phyloP scores from a whole-genome alignment of 345 rosid species.

The Cardamine occulta region DNA sequence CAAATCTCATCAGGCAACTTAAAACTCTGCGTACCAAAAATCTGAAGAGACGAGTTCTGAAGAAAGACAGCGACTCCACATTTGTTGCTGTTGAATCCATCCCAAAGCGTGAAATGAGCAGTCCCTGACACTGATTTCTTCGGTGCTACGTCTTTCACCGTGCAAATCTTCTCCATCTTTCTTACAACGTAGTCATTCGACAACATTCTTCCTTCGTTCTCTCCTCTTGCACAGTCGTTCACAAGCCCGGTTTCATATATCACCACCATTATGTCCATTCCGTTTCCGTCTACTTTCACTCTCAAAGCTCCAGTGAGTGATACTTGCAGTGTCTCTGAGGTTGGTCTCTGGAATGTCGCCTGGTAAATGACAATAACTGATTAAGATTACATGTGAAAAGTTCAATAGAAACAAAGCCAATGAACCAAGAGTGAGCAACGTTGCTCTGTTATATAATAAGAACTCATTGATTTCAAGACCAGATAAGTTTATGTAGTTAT shows the following conservation, averaged over 20 bases:
- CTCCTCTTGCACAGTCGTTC: conserved; percentile 67
- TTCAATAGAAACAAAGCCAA: neutral
- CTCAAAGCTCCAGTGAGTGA: conserved; percentile 61
- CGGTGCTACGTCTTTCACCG: conserved; percentile 60
- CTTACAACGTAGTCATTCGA: conserved; percentile 78
- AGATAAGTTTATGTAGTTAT: neutral
- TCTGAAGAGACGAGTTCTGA: conserved; percentile 64
- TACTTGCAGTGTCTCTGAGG: conserved; percentile 64
- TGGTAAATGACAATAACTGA: conserved; percentile 19
- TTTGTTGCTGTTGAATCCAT: conserved; percentile 66
- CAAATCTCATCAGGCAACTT: conserved; percentile 61
- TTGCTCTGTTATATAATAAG: neutral
- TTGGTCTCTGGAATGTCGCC: conserved; percentile 71
- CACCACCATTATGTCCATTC: conserved; percentile 74
- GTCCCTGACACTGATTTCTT: conserved; percentile 70
- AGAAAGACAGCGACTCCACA: conserved; percentile 71
- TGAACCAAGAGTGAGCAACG: neutral
- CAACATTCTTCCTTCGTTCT: conserved; percentile 76
- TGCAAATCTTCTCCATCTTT: conserved; percentile 74
- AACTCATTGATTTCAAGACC: neutral
- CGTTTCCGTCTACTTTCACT: conserved; percentile 58
- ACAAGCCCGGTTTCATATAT: conserved; percentile 75
- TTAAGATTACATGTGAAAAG: neutral
- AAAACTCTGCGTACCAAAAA: conserved; percentile 73
- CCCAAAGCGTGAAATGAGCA: conserved; percentile 73